Evolutionary conservation across 2,329 filamentous ascomycete species (phyloP), one percentile per base, ranked within the genome.

Genomic region (Sphaerulina populicola): DNA sequence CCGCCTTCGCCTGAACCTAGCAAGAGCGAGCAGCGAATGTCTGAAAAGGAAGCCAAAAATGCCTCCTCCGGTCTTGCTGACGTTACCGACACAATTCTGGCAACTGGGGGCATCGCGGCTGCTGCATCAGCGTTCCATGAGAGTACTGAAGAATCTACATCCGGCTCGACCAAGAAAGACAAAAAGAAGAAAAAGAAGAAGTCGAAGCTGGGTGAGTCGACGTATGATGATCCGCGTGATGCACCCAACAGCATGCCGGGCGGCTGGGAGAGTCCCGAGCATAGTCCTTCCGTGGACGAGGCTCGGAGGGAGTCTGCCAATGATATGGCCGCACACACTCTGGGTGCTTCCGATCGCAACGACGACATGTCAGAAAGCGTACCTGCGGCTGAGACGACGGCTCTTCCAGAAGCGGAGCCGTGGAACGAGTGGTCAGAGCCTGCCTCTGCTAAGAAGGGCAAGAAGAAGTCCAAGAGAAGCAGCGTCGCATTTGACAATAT

Each of bases 401-500:
- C 48, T 21, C 18, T 54, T n/a, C 54, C 55, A 33, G 61, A 63
- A 35, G 46, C 48, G 8, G 62, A 64, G 29, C 47, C 56, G 12
- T 57, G 52, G 44, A 42, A 49, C 2, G 58, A 62, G 37, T 57
- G 44, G 40, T 30, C 52, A 8, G 50, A 59, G 4, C 30, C 46
- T 49, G 14, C 29, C 10, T 45, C 48, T 4, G 43, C 39, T 30
- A 60, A 60, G 50, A 68, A 72, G 56, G 71, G 67, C 37, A 75
- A 71, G 62, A 74, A 71, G 48, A 75, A 67, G 60, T 62, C 61
- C 33, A 75, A 72, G 61, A 67, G 72, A 33, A 66, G 68, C 42
- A 73, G 70, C 48, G 64, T 66, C 45, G 66, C 62, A 54, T 49
- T 49, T 14, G 46, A 49, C 38, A 70, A 69, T 31, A 68, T 70